These are phyloP conservation scores for Penicillium sp. DNA, from an alignment of 2,329 filamentous ascomycete genomes.

Conservation along the genomic window DNA sequence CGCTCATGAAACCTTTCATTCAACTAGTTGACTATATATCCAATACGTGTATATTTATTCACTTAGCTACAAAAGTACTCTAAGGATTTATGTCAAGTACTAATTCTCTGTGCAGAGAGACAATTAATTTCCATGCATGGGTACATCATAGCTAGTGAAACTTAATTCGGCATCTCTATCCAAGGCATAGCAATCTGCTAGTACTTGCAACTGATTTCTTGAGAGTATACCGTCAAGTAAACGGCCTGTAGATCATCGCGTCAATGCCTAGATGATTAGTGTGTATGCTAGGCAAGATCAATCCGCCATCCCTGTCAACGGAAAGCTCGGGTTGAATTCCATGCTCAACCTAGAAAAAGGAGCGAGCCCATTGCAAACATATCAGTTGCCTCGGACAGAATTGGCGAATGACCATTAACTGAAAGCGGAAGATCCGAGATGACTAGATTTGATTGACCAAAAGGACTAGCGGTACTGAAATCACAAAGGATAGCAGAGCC, in stretches of 20 bases:
- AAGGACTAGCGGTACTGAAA: conserved; percentile 25
- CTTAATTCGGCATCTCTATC: conserved; percentile 14
- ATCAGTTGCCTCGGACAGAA: conserved; percentile 24
- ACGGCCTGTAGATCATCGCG: conserved; percentile 12
- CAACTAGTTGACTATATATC: too few relatives aligned
- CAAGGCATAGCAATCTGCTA: conserved; percentile 11
- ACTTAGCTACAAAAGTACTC: too few relatives aligned
- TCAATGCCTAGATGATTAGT: too few relatives aligned
- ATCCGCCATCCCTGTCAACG: conserved; percentile 10
- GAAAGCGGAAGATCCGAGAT: conserved; percentile 23
- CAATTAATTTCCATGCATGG: not conserved
- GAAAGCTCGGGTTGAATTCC: conserved; percentile 18
- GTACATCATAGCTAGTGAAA: conserved; percentile 2
- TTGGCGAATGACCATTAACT: conserved; percentile 19
- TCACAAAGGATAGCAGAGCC: conserved; percentile 22
- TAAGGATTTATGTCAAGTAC: too few relatives aligned
- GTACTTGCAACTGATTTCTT: conserved; percentile 10
- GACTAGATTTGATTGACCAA: conserved; percentile 17
- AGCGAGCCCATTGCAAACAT: conserved; percentile 26
- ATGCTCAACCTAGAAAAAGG: conserved; percentile 24
- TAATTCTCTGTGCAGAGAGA: too few relatives aligned
- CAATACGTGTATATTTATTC: too few relatives aligned
- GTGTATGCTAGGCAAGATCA: conserved; percentile 12
- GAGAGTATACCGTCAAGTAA: conserved; percentile 16
- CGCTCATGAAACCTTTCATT: too few relatives aligned